Conservation (phyloP, 768 basidiomycete genomes). For the Podaxis sp. region DNA sequence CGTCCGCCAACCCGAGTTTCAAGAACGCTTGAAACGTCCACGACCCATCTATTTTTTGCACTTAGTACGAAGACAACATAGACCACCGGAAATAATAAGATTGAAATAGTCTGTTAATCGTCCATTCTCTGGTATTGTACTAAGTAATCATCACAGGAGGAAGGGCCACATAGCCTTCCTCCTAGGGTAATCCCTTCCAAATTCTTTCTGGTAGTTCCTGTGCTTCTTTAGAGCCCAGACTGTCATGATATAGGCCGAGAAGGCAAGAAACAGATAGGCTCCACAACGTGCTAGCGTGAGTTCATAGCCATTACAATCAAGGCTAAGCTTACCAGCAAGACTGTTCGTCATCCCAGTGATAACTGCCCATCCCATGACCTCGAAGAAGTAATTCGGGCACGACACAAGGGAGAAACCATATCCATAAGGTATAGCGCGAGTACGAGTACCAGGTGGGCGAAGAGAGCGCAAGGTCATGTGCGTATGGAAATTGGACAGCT, state of each 20-base stretch:
- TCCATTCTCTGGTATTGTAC: too few relatives aligned
- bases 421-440: slow-evolving; percentile 85
- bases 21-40: too few relatives aligned
- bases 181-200: slow-evolving; percentile 78
- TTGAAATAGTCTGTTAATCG: too few relatives aligned
- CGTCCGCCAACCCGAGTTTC: too few relatives aligned
- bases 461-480: slow-evolving; percentile 82
- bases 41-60: too few relatives aligned
- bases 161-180: slow-evolving; percentile 83
- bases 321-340: slow-evolving; percentile 53
- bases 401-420: slow-evolving; percentile 88
- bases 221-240: slow-evolving; percentile 94
- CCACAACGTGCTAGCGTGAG: background rate
- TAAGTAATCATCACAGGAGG: slow-evolving; percentile 33
- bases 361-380: slow-evolving; percentile 69
- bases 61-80: too few relatives aligned
- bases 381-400: slow-evolving; percentile 94
- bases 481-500: slow-evolving; percentile 79
- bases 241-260: slow-evolving; percentile 66
- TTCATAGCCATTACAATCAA: background rate
- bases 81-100: too few relatives aligned
- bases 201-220: slow-evolving; percentile 85
- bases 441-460: slow-evolving; percentile 74
- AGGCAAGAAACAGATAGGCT: slow-evolving; percentile 64
- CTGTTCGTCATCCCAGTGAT: slow-evolving; percentile 77